These are phyloP conservation scores for Coemansia sp. DNA, from an alignment of 192 early-diverging fungal species.

Conservation along the genomic window DNA sequence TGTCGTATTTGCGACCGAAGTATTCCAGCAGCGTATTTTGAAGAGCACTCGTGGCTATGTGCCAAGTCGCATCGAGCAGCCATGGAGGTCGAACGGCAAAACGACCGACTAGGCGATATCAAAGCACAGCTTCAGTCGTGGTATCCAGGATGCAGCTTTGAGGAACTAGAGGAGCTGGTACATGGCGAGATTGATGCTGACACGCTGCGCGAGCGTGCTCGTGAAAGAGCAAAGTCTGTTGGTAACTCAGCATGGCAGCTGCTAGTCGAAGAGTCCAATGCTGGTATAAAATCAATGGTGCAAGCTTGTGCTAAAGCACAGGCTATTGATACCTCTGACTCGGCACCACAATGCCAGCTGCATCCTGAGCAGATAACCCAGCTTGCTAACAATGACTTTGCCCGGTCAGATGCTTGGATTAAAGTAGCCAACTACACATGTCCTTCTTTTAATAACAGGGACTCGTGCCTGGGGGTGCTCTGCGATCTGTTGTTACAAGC, in stretches of 20 bases:
- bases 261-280: constrained; percentile 14
- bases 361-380: constrained; percentile 1
- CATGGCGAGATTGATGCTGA: constrained; percentile 24
- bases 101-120: constrained; percentile 36
- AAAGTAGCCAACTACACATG: constrained; percentile 14
- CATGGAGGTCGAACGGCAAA: constrained; percentile 46
- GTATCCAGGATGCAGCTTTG: constrained; percentile 32
- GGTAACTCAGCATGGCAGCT: constrained; percentile 24
- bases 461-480: constrained; percentile 15
- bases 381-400: constrained; percentile 20
- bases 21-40: constrained; percentile 40
- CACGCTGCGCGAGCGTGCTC: constrained; percentile 12
- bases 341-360: constrained; percentile 25
- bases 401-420: constrained; percentile 29
- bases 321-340: constrained; percentile 17
- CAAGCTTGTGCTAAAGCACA: constrained; percentile 18
- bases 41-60: constrained; percentile 48
- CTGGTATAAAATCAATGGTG: constrained; percentile 17
- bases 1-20: constrained; percentile 44
- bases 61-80: constrained; percentile 45
- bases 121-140: constrained; percentile 37
- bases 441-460: constrained; percentile 9
- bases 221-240: constrained; percentile 13
- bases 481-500: constrained; percentile 9
- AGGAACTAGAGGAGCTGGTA: constrained; percentile 22